Evolutionary conservation across 2,329 filamentous ascomycete genomes (phyloP).

Genomic region (Hymenotorrendiella dingleyae): DNA sequence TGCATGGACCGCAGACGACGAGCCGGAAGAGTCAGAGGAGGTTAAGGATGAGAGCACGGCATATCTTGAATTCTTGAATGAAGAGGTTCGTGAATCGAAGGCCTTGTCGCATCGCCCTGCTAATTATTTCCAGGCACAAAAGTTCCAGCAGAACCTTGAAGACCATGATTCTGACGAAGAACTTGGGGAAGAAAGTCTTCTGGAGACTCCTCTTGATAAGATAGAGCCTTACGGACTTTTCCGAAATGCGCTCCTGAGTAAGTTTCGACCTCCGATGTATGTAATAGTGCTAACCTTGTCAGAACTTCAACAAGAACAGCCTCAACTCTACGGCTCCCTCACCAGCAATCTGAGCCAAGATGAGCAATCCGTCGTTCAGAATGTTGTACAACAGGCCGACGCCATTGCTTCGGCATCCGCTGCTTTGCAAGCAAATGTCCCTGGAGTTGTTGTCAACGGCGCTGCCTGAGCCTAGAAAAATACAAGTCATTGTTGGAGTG

Average conservation of each 20-base stretch:
- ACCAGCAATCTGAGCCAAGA: slow-evolving; percentile 73
- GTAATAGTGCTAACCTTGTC: slow-evolving; percentile 14
- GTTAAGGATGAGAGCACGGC: slow-evolving; percentile 86
- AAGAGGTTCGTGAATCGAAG: slow-evolving; percentile 56
- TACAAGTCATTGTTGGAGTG: slow-evolving; percentile 7
- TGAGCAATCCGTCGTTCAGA: slow-evolving; percentile 76
- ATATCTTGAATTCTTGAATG: slow-evolving; percentile 92
- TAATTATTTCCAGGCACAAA: slow-evolving; percentile 58
- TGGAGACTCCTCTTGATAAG: slow-evolving; percentile 92
- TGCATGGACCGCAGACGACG: slow-evolving; percentile 67
- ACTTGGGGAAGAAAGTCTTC: slow-evolving; percentile 84
- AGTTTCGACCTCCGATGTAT: slow-evolving; percentile 30
- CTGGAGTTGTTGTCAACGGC: slow-evolving; percentile 20
- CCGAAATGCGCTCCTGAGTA: slow-evolving; percentile 75
- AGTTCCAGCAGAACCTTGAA: slow-evolving; percentile 67
- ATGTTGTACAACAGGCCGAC: slow-evolving; percentile 50
- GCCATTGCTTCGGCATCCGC: slow-evolving; percentile 20
- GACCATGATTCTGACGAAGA: slow-evolving; percentile 76
- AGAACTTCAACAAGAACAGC: slow-evolving; percentile 88
- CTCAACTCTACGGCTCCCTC: slow-evolving; percentile 77
- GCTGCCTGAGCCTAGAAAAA: slow-evolving; percentile 18
- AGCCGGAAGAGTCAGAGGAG: slow-evolving; percentile 49
- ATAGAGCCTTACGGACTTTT: slow-evolving; percentile 92
- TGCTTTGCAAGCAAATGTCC: slow-evolving; percentile 15
- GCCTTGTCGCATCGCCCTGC: not conserved